phyloP scores from a whole-genome alignment of 345 rosid species.

The Arabidopsis thaliana region TAIR10.1 NC_003071.7:15620501-15621000 shows the following conservation, averaged over 20 bases:
- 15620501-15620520: slow-evolving; percentile 37
- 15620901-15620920: background rate
- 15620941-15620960: slow-evolving; percentile 17
- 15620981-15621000: background rate
- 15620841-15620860: slow-evolving; percentile 66
- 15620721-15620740: slow-evolving; percentile 3
- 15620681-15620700: background rate
- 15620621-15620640: background rate
- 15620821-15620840: slow-evolving; percentile 78
- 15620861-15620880: slow-evolving; percentile 61
- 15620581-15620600: background rate
- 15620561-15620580: background rate
- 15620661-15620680: background rate
- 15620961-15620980: background rate
- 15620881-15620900: slow-evolving; percentile 50
- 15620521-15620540: background rate
- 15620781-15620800: slow-evolving; percentile 94
- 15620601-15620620: slow-evolving; percentile 1
- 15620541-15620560: background rate
- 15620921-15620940: background rate
- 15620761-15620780: slow-evolving; percentile 71
- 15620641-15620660: background rate
- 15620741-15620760: background rate
- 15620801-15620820: slow-evolving; percentile 94
- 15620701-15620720: background rate